These are phyloP conservation scores for Zychaea mexicana DNA, from an alignment of 371 early-diverging fungal species.

Conservation along the genomic window DNA sequence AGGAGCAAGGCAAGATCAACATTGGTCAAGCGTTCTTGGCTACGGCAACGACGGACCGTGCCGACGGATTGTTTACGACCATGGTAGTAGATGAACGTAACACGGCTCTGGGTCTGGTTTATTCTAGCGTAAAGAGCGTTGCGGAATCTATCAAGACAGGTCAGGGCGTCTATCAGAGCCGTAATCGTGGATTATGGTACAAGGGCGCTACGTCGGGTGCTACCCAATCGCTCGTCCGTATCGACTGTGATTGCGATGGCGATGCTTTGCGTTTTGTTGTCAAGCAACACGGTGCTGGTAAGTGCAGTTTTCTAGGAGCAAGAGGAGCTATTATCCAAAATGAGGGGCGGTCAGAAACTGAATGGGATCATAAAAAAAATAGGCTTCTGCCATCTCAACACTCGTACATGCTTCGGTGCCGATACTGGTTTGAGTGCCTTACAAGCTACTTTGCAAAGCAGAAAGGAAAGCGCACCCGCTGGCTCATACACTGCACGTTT, in stretches of 20 bases:
- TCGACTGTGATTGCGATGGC: constrained; percentile 89
- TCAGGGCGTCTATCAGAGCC: constrained; percentile 91
- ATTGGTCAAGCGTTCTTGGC: constrained; percentile 73
- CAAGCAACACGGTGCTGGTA: constrained; percentile 84
- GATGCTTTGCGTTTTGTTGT: constrained; percentile 91
- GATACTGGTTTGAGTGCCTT: constrained; percentile 77
- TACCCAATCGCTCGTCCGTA: constrained; percentile 77
- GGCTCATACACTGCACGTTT: constrained; percentile 93
- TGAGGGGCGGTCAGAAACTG: too few relatives aligned
- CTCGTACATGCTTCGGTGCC: constrained; percentile 91
- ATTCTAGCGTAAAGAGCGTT: constrained; percentile 85
- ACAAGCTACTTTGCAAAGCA: constrained; percentile 61
- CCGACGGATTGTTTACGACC: constrained; percentile 90
- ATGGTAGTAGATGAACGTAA: constrained; percentile 90
- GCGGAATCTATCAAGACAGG: constrained; percentile 77
- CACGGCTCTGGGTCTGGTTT: constrained; percentile 90
- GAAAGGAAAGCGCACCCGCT: constrained; percentile 74
- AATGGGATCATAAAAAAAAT: neutral
- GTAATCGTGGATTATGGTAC: constrained; percentile 93
- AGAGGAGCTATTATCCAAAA: too few relatives aligned
- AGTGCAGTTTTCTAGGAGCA: too few relatives aligned
- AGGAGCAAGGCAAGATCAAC: constrained; percentile 49
- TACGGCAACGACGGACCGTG: constrained; percentile 76
- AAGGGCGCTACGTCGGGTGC: constrained; percentile 95
- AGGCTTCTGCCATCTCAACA: constrained; percentile 95